A percentile compares a stretch with the other conserved stretches of the same genome.
Evolutionary conservation across 768 basidiomycete species (phyloP).

Genomic region (Leccinum fibrillosum): DNA sequence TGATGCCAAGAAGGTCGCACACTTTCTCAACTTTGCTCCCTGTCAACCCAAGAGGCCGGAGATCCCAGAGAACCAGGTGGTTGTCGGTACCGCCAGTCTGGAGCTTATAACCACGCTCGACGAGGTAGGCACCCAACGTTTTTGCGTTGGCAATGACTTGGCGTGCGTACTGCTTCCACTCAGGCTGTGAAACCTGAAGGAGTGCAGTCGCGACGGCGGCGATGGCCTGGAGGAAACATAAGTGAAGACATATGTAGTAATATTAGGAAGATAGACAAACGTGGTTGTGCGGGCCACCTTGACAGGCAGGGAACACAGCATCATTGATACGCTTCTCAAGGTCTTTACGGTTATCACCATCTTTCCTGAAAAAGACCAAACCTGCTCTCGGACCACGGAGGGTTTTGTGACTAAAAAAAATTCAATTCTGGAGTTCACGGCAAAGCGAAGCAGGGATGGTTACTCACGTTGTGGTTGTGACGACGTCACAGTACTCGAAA

Average conservation of each 20-base stretch:
- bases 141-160: conserved; percentile 90
- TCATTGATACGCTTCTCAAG: conserved; percentile 97
- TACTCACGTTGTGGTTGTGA: conserved; percentile 91
- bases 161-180: conserved; percentile 88
- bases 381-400: conserved; percentile 98
- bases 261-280: conserved; percentile 38
- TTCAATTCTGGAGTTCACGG: neutral
- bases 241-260: neutral
- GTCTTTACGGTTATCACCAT: conserved; percentile 74
- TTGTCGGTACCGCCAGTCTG: conserved; percentile 97
- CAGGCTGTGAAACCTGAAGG: conserved; percentile 85
- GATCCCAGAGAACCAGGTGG: conserved; percentile 97
- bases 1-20: conserved; percentile 94
- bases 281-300: conserved; percentile 99
- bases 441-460: neutral
- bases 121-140: conserved; percentile 69
- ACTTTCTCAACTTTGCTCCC: conserved; percentile 99
- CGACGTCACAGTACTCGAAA: conserved; percentile 95
- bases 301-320: conserved; percentile 99
- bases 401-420: conserved; percentile 78
- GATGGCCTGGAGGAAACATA: conserved; percentile 60
- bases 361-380: conserved; percentile 97
- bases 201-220: conserved; percentile 93
- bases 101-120: conserved; percentile 85
- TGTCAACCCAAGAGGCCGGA: conserved; percentile 92